Conservation (phyloP, 2,329 filamentous ascomycete species). For the Colletotrichum filicis region DNA sequence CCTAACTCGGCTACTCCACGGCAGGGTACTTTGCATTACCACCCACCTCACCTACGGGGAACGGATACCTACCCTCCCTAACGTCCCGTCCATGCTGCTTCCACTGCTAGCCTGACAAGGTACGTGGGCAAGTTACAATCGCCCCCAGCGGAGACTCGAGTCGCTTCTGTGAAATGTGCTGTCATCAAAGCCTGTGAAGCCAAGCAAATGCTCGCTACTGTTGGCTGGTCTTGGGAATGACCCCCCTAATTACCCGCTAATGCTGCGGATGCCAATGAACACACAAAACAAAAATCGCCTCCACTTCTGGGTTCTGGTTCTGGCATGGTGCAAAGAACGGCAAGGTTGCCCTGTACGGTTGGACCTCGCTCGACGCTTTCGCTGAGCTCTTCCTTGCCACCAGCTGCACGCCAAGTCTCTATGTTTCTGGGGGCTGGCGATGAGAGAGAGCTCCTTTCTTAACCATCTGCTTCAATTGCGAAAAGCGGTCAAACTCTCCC, state of each 20-base stretch:
- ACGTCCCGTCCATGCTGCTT: no score
- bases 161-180: neutral
- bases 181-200: neutral
- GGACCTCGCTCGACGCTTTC: neutral
- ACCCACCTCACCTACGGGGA: neutral
- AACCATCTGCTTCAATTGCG: neutral
- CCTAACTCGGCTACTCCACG: neutral
- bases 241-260: neutral
- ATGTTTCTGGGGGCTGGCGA: neutral
- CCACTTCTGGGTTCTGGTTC: neutral
- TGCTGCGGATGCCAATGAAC: neutral
- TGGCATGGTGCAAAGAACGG: neutral
- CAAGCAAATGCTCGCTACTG: neutral
- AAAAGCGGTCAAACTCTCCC: neutral
- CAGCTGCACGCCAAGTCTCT: neutral
- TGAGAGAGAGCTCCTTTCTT: neutral
- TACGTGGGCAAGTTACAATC: neutral
- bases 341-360: neutral
- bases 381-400: conserved; percentile 3
- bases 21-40: neutral
- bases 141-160: conserved; percentile 3
- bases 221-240: neutral
- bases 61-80: no score
- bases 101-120: neutral
- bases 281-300: neutral